Evolutionary conservation across 352 stramenopile genomes (phyloP).

Genomic region (Plasmopara viticola): DNA sequence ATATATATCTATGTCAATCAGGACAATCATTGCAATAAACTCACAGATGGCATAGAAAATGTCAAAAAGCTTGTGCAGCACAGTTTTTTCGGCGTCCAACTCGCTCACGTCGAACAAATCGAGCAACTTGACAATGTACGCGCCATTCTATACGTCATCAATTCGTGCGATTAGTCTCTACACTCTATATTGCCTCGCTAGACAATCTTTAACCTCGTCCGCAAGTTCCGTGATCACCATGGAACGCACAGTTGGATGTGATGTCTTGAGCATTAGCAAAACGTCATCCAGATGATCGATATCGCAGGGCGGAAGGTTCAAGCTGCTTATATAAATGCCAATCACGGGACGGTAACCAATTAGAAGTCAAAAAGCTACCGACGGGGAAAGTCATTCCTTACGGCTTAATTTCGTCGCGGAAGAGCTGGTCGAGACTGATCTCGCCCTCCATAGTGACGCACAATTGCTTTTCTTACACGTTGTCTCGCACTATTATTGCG

Average conservation of each 20-base stretch:
- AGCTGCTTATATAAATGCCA: constrained; percentile 23
- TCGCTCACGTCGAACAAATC: constrained; percentile 70
- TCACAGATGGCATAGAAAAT: constrained; percentile 68
- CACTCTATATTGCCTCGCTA: background rate
- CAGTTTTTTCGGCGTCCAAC: constrained; percentile 47
- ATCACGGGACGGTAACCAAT: constrained; percentile 8
- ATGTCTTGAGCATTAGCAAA: constrained; percentile 51
- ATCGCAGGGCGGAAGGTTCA: constrained; percentile 57
- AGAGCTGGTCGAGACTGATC: constrained; percentile 38
- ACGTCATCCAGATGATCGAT: constrained; percentile 63
- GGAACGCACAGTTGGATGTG: constrained; percentile 44
- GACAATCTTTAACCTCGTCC: constrained; percentile 25
- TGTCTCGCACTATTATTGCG: background rate
- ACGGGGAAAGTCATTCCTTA: constrained; percentile 18
- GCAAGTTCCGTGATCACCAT: constrained; percentile 44
- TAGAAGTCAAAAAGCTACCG: constrained; percentile 11
- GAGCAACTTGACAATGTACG: constrained; percentile 68
- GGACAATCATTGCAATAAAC: constrained; percentile 2
- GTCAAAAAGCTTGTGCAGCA: constrained; percentile 65
- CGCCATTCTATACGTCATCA: constrained; percentile 36
- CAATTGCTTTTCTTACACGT: background rate
- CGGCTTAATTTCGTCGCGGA: constrained; percentile 49
- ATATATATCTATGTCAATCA: background rate
- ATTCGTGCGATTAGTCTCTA: constrained; percentile 1
- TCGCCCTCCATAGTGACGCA: constrained; percentile 27